A percentile compares a stretch with the other conserved stretches of the same genome.
Conservation (phyloP, 768 basidiomycete genomes). For the Amanita phalloides region DNA sequence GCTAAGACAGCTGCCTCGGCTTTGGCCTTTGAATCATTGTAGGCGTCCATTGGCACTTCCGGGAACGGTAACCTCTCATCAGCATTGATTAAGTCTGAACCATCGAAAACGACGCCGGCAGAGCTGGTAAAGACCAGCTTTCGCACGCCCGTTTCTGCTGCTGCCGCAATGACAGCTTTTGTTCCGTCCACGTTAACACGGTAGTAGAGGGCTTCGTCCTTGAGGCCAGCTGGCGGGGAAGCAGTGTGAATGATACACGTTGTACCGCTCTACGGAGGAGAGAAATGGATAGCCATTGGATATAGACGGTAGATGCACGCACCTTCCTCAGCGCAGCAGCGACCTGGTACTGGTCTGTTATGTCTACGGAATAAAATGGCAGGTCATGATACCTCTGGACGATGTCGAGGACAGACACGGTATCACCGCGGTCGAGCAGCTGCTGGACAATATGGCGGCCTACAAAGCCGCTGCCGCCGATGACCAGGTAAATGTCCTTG, state of each 20-base stretch:
- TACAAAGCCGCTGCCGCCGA: constrained; percentile 90
- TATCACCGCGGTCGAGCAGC: constrained; percentile 67
- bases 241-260: constrained; percentile 96
- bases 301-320: constrained; percentile 11
- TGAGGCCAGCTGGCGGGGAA: constrained; percentile 59
- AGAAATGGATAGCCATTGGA: constrained; percentile 6
- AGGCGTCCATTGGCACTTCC: constrained; percentile 71
- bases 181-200: constrained; percentile 95
- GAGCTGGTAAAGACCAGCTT: constrained; percentile 95
- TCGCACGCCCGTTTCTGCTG: constrained; percentile 55
- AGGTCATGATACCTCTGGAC: constrained; percentile 85
- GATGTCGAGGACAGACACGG: constrained; percentile 83
- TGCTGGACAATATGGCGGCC: constrained; percentile 87
- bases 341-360: constrained; percentile 68
- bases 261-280: constrained; percentile 48
- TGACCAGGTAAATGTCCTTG: constrained; percentile 76
- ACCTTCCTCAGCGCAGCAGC: constrained; percentile 67
- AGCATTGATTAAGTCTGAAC: constrained; percentile 66
- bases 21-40: constrained; percentile 89
- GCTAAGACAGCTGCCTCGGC: constrained; percentile 76
- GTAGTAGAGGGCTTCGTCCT: constrained; percentile 65
- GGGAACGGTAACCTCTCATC: constrained; percentile 83
- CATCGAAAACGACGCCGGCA: constrained; percentile 85
- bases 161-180: constrained; percentile 73
- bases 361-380: constrained; percentile 84